A percentile compares a stretch with the other conserved stretches of the same genome.
phyloP scores from a whole-genome alignment of 164 flowering plant genomes.

The Vitis amurensis region DNA sequence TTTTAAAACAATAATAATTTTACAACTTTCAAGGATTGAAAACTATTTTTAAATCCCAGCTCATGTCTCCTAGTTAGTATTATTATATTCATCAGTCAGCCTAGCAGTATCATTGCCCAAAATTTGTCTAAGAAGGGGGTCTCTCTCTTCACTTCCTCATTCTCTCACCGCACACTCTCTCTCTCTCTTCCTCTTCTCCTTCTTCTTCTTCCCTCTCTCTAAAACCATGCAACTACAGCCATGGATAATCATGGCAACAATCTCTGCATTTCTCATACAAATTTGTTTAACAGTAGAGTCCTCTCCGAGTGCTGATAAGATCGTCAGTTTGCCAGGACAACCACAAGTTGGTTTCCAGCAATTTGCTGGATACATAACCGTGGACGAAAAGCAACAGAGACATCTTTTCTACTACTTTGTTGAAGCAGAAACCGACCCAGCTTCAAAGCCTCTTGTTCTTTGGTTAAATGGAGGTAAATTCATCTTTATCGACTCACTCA shows the following conservation, averaged over 20 bases:
- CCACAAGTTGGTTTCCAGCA: conserved; percentile 39
- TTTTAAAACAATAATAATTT: too few relatives aligned
- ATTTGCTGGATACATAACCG: conserved; percentile 39
- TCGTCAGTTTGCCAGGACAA: conserved; percentile 32
- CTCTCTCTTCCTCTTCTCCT: neutral
- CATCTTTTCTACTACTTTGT: conserved; percentile 36
- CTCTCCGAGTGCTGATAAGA: conserved; percentile 6
- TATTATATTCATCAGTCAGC: too few relatives aligned
- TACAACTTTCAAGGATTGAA: too few relatives aligned
- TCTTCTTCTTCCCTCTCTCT: neutral
- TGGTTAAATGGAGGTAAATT: conserved; percentile 51
- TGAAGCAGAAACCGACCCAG: conserved; percentile 36
- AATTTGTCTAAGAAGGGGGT: too few relatives aligned
- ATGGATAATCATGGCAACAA: conserved; percentile 7
- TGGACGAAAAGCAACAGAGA: conserved; percentile 18
- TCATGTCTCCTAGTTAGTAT: too few relatives aligned
- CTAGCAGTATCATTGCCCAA: too few relatives aligned
- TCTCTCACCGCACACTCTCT: neutral
- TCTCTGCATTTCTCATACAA: conserved; percentile 6
- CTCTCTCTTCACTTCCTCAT: too few relatives aligned
- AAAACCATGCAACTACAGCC: conserved; percentile 2
- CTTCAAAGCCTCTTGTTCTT: conserved; percentile 42
- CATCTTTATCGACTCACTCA: too few relatives aligned
- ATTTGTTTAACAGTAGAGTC: neutral
- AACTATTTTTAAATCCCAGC: too few relatives aligned